Base-by-base conservation (phyloP, 2,329 filamentous ascomycete species). In the Ceratocystis variospora region DNA sequence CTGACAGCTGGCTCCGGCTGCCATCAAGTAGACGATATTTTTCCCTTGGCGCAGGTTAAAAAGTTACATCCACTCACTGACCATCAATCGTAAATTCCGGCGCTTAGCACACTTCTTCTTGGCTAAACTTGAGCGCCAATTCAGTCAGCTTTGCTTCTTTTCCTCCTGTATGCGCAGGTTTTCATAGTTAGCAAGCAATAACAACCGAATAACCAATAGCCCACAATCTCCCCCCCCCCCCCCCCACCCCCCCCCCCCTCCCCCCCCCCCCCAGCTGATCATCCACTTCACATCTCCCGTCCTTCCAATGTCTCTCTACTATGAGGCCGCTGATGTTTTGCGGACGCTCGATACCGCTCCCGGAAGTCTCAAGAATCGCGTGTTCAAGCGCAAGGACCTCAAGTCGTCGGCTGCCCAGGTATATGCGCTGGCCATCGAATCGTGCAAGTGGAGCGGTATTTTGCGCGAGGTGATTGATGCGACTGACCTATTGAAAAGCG, bases 391-490 rank as follows among this genome's bases (percentile, higher is more conserved):
- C 68, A 88, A 88, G 71, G 79, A 81, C 6, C 77, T 90, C 70
- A 96, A 93, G 73, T 91, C 88, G 17, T 83, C 87, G 2, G 87
- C 88, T 0, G 86, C 87, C 10, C 89, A 95, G 73, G 79, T 97
- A 6, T 97, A 94, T 74, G 94, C 94, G 7, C 79, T 99, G 45
- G 87, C 91, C 25, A 83, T 87, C 25, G 92, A 97, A 76, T 86
- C 89, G 0, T 86, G 88, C 70, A 97, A 96, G 84, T 96, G 93
- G 90, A 94, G 92, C 71, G 74, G 79, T 2, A 80, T 96, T 2
- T 77, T 99, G 61, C 90, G 90, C 72, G 91, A 96, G 72, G 87
- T 96, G n/a, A 84, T 99, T 72, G 90, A 96, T 71, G 84, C 82
- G 70, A 83, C 90, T 0, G 87, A 85, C 2, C 77, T 97, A 45